Evolutionary conservation across 1,284 basidiomycete genomes (phyloP).

Genomic region (Anthracocystis setariae): DNA sequence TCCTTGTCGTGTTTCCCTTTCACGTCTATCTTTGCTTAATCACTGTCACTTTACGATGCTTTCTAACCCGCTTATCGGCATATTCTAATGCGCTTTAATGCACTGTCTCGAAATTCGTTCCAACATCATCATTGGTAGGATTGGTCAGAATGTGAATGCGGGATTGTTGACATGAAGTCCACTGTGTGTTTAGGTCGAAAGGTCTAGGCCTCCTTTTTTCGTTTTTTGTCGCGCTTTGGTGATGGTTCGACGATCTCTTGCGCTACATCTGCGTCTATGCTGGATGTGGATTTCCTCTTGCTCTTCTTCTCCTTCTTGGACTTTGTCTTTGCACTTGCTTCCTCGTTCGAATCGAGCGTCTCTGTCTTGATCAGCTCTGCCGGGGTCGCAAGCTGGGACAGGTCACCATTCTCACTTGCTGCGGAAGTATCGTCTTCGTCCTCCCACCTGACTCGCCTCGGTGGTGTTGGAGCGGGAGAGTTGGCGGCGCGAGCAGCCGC

Average conservation of each 20-base stretch:
- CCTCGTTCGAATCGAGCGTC: slow-evolving; percentile 1
- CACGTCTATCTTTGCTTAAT: neutral
- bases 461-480: slow-evolving; percentile 4
- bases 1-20: neutral
- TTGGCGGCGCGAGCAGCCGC: neutral
- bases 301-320: slow-evolving; percentile 13
- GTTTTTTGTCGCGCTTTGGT: slow-evolving; percentile 36
- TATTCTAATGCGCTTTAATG: neutral
- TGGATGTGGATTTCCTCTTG: slow-evolving; percentile 22
- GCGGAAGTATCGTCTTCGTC: slow-evolving; percentile 27
- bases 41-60: neutral
- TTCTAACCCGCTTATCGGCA: neutral
- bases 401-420: neutral
- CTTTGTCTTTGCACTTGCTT: slow-evolving; percentile 20
- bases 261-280: neutral
- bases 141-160: neutral
- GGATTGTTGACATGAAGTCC: neutral
- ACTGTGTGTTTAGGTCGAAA: no score
- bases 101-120: neutral
- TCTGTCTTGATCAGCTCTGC: neutral
- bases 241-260: neutral
- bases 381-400: neutral
- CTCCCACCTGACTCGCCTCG: slow-evolving; percentile 38
- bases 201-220: slow-evolving; percentile 27
- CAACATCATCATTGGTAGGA: no score